phyloP scores from a whole-genome alignment of 495 filamentous ascomycete genomes.

The Neurospora discreta region DNA sequence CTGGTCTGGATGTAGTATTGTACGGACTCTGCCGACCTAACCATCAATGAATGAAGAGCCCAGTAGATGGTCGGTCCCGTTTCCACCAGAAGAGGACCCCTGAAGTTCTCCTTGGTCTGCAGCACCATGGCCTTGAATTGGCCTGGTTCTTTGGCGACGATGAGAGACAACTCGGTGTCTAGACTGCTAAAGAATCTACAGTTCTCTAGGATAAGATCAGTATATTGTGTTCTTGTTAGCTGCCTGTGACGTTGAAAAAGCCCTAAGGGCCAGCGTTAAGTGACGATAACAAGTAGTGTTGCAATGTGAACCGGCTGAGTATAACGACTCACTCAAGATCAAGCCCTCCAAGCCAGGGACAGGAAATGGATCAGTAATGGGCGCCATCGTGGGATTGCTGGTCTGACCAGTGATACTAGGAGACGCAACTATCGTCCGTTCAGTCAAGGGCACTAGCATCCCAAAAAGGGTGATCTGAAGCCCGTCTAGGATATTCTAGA shows the following conservation, averaged over 20 bases:
- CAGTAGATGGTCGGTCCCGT: constrained; percentile 8
- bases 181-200: constrained; percentile 24
- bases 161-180: constrained; percentile 18
- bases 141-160: constrained; percentile 23
- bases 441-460: background rate
- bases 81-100: constrained; percentile 23
- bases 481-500: background rate
- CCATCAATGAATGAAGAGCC: constrained; percentile 20
- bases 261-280: background rate
- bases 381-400: background rate
- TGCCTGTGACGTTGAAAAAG: background rate
- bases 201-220: constrained; percentile 21
- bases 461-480: background rate
- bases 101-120: constrained; percentile 14
- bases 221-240: background rate
- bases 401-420: background rate
- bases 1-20: constrained; percentile 26
- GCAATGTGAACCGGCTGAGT: background rate
- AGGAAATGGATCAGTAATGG: background rate
- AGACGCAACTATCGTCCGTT: background rate
- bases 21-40: constrained; percentile 25
- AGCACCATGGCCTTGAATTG: constrained; percentile 24
- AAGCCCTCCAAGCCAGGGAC: background rate
- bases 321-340: background rate
- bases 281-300: background rate